Percentiles rank a stretch among this genome's conserved stretches.
These are phyloP conservation scores for Coriaria nepalensis DNA, from an alignment of 306 rosid genomes.

Conservation along the genomic window DNA sequence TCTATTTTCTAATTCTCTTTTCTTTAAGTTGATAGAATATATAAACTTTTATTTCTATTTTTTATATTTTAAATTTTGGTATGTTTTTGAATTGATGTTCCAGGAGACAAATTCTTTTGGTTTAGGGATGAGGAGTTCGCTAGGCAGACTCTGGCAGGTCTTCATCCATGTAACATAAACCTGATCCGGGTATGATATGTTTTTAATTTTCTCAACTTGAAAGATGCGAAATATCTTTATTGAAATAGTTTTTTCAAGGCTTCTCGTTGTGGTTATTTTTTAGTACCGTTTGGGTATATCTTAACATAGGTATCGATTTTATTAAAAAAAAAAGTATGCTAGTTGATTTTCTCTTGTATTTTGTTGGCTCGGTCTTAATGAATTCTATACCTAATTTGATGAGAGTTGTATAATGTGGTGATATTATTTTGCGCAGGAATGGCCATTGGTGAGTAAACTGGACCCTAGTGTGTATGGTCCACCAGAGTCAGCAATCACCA, in stretches of 20 bases:
- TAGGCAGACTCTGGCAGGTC: constrained; percentile 84
- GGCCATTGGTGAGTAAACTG: constrained; percentile 33
- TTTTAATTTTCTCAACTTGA: too few species aligned
- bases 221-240: too few species aligned
- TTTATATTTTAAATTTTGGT: not conserved
- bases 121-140: constrained; percentile 66
- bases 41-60: too few species aligned
- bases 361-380: too few species aligned
- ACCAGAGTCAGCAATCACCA: constrained; percentile 25
- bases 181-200: constrained; percentile 43
- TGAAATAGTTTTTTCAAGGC: too few species aligned
- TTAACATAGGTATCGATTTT: too few species aligned
- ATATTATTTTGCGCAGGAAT: constrained; percentile 15
- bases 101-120: constrained; percentile 86
- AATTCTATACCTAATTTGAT: too few species aligned
- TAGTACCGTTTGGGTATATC: too few species aligned
- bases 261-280: too few species aligned
- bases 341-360: too few species aligned
- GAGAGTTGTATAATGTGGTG: too few species aligned
- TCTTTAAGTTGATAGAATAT: not conserved
- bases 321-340: too few species aligned
- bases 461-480: constrained; percentile 28
- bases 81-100: constrained; percentile 1
- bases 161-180: constrained; percentile 57
- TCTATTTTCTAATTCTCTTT: not conserved